A percentile compares a stretch with the other conserved stretches of the same genome.
phyloP scores from a whole-genome alignment of 129 eudicot species.

The Smallanthus sonchifolius region DNA sequence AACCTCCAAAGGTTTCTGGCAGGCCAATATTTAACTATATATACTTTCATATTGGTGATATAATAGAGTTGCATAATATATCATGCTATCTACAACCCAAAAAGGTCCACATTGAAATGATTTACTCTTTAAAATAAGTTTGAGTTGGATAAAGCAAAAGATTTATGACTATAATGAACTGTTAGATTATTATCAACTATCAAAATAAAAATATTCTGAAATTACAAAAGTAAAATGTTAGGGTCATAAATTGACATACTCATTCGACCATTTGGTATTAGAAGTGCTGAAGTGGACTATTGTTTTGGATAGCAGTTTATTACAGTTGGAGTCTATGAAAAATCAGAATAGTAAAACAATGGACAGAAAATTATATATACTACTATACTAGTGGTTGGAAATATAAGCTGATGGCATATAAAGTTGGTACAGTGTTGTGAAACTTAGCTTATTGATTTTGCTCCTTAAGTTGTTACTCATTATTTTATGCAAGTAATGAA shows the following conservation, averaged over 20 bases:
- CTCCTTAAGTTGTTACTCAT: background rate
- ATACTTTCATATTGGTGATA: background rate
- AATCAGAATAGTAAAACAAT: background rate
- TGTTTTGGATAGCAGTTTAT: background rate
- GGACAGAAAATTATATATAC: background rate
- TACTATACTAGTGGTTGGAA: background rate
- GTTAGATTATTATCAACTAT: background rate
- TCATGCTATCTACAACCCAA: background rate
- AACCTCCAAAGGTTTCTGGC: background rate
- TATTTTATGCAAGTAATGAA: background rate
- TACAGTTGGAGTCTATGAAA: background rate
- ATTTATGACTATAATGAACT: background rate
- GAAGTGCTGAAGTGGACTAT: background rate
- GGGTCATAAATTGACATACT: background rate
- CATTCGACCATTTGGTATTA: background rate
- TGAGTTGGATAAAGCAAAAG: conserved; percentile 13
- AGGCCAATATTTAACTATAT: background rate
- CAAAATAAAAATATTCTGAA: background rate
- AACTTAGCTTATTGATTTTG: background rate
- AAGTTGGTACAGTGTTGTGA: background rate
- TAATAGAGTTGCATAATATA: background rate
- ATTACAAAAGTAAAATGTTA: background rate
- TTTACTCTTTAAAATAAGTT: background rate
- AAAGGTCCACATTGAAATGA: background rate
- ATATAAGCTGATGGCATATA: background rate